A percentile compares a stretch with the other conserved stretches of the same genome.
phyloP scores from a whole-genome alignment of 1,284 basidiomycete species.

The Phenoliferia sp. region DNA sequence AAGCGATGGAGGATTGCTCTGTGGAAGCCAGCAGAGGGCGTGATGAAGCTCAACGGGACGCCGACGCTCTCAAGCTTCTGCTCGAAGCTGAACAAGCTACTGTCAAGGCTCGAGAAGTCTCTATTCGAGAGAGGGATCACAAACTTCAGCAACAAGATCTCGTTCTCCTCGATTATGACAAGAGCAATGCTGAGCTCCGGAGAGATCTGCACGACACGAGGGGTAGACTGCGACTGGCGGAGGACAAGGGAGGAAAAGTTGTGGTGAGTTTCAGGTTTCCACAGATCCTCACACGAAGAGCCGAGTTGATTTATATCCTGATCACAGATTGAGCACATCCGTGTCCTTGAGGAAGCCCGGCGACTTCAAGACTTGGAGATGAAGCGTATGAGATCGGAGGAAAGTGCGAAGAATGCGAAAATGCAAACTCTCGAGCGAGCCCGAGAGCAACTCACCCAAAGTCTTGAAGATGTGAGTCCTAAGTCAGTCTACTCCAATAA shows the following conservation, averaged over 20 bases:
- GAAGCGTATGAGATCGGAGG: slow-evolving; percentile 25
- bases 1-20: slow-evolving; percentile 80
- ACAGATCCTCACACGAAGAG: slow-evolving; percentile 2
- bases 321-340: slow-evolving; percentile 97
- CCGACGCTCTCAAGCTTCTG: slow-evolving; percentile 59
- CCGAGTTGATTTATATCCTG: slow-evolving; percentile 44
- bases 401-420: slow-evolving; percentile 26
- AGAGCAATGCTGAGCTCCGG: slow-evolving; percentile 41
- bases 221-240: slow-evolving; percentile 24
- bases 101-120: slow-evolving; percentile 18
- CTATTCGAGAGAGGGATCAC: slow-evolving; percentile 49
- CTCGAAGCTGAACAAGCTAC: slow-evolving; percentile 34
- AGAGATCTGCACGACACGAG: slow-evolving; percentile 32
- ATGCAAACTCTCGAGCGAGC: slow-evolving; percentile 27
- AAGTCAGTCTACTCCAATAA: too few species aligned
- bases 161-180: slow-evolving; percentile 71
- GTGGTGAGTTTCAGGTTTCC: slow-evolving; percentile 19
- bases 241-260: slow-evolving; percentile 26
- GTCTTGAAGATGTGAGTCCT: slow-evolving; percentile 27
- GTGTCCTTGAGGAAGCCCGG: slow-evolving; percentile 95
- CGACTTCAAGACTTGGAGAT: slow-evolving; percentile 40
- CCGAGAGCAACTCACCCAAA: slow-evolving; percentile 16
- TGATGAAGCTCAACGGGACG: slow-evolving; percentile 64
- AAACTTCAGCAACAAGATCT: slow-evolving; percentile 66
- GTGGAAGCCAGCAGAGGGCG: slow-evolving; percentile 78